Evolutionary conservation across 1,284 basidiomycete genomes (phyloP).

Genomic region (Neonothopanus nambi): DNA sequence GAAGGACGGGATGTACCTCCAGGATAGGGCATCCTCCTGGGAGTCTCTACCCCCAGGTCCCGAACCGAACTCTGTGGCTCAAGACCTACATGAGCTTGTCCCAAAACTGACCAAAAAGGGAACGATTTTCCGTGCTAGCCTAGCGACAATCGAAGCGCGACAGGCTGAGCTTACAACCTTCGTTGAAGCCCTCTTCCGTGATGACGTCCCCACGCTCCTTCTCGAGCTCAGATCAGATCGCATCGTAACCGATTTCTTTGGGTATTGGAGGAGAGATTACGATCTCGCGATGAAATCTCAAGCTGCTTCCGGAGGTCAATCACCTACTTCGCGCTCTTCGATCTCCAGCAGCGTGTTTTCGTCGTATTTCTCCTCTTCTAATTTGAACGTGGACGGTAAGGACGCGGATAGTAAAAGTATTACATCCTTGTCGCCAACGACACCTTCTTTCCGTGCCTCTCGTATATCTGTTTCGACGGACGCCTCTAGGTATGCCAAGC

Average conservation of each 20-base stretch:
- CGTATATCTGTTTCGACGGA: constrained; percentile 7
- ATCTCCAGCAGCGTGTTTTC: constrained; percentile 31
- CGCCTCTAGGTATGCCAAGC: constrained; percentile 6
- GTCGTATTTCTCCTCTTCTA: constrained; percentile 14
- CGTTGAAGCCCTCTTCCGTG: constrained; percentile 55
- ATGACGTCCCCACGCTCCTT: constrained; percentile 64
- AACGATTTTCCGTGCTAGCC: constrained; percentile 67
- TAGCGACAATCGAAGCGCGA: constrained; percentile 64
- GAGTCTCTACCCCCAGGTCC: constrained; percentile 85
- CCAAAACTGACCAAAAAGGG: constrained; percentile 71
- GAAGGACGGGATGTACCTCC: constrained; percentile 69
- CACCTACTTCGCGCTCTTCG: constrained; percentile 12
- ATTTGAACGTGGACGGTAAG: constrained; percentile 2
- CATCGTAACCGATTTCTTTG: constrained; percentile 72
- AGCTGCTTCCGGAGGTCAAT: constrained; percentile 11
- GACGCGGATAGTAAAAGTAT: neutral
- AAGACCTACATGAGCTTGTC: constrained; percentile 62
- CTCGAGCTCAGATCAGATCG: constrained; percentile 61
- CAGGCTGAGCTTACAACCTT: constrained; percentile 58
- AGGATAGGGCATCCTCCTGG: constrained; percentile 75
- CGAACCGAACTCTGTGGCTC: constrained; percentile 65
- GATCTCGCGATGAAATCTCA: constrained; percentile 51
- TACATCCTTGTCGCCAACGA: constrained; percentile 1
- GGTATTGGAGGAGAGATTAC: constrained; percentile 69
- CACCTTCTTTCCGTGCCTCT: constrained; percentile 3